phyloP scores from a whole-genome alignment of 2,329 filamentous ascomycete species.

The Calonectria pteridis region DNA sequence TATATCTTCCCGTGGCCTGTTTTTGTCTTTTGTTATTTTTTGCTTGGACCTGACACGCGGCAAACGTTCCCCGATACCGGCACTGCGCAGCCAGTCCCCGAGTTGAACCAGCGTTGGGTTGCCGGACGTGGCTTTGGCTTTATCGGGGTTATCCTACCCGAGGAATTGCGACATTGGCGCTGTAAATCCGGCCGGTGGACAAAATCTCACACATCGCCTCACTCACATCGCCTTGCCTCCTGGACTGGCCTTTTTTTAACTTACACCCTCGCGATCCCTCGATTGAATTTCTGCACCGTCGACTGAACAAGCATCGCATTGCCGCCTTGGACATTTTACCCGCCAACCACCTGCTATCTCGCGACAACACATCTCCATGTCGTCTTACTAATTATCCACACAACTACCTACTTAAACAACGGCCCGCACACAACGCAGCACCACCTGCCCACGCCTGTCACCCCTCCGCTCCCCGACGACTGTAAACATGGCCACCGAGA shows the following conservation, averaged over 20 bases:
- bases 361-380: not conserved
- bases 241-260: not conserved
- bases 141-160: not conserved
- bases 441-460: not conserved
- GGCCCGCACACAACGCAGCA: not conserved
- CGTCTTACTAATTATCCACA: constrained; percentile 1
- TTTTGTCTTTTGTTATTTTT: not conserved
- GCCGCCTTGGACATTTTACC: not conserved
- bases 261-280: not conserved
- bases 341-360: not conserved
- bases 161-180: constrained; percentile 7
- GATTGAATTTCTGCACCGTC: not conserved
- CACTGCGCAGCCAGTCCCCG: not conserved
- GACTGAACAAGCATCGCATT: not conserved
- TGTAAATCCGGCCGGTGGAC: not conserved
- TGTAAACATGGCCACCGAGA: constrained; percentile 48
- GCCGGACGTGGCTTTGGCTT: constrained; percentile 3
- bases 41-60: not conserved
- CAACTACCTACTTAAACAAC: not conserved
- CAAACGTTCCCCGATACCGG: not conserved
- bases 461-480: not conserved
- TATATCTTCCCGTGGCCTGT: not conserved
- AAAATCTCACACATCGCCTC: constrained; percentile 3
- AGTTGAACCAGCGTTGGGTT: constrained; percentile 4
- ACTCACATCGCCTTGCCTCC: not conserved